phyloP scores from a whole-genome alignment of 768 basidiomycete genomes.

The Lentinus tigrinus region DNA sequence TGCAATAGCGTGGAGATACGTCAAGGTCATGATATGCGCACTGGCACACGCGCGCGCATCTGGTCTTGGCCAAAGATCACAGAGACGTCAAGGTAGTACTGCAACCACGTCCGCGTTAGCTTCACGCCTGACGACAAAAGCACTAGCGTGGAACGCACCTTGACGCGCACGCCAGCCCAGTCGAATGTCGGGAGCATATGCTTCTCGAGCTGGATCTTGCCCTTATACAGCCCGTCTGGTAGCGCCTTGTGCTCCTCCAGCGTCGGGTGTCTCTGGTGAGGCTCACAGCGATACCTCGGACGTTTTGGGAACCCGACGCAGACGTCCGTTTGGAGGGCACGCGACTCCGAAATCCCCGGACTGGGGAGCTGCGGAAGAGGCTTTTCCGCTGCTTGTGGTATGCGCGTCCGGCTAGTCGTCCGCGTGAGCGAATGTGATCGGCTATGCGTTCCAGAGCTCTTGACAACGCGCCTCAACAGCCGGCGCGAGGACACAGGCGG shows the following conservation, averaged over 20 bases:
- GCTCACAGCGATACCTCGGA: conserved; percentile 45
- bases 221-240: conserved; percentile 69
- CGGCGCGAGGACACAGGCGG: conserved; percentile 18
- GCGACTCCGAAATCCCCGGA: conserved; percentile 37
- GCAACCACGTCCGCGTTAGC: background rate
- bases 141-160: conserved; percentile 43
- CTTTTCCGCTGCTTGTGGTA: conserved; percentile 17
- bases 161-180: conserved; percentile 65
- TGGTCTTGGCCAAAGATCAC: conserved; percentile 66
- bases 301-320: conserved; percentile 73
- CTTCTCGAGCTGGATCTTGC: conserved; percentile 51
- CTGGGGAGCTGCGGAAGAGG: conserved; percentile 27
- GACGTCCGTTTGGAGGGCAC: conserved; percentile 49
- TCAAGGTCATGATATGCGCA: conserved; percentile 49
- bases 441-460: conserved; percentile 10
- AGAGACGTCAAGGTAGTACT: conserved; percentile 77
- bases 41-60: conserved; percentile 58
- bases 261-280: conserved; percentile 42
- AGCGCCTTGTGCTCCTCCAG: conserved; percentile 46
- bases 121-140: background rate
- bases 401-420: conserved; percentile 8
- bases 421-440: conserved; percentile 2
- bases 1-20: background rate
- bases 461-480: conserved; percentile 34
- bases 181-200: conserved; percentile 65